phyloP scores from a whole-genome alignment of 2,329 filamentous ascomycete species.

The Fusarium sp. region DNA sequence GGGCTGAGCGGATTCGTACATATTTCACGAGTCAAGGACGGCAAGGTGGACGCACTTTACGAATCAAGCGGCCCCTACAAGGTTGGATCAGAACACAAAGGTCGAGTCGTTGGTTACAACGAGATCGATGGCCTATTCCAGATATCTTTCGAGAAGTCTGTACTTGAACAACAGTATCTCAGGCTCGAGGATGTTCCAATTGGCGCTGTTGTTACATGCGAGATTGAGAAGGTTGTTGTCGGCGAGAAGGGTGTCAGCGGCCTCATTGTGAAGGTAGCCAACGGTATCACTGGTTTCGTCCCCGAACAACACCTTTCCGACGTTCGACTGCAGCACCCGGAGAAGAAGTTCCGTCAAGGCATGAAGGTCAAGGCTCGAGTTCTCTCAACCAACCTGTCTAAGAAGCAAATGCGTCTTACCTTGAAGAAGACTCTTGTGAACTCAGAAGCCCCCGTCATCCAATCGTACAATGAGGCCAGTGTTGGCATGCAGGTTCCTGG shows the following conservation, averaged over 20 bases:
- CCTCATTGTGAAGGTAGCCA: slow-evolving; percentile 83
- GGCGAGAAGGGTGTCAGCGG: slow-evolving; percentile 82
- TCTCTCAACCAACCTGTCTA: slow-evolving; percentile 79
- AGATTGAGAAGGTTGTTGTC: slow-evolving; percentile 85
- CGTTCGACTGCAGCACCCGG: slow-evolving; percentile 86
- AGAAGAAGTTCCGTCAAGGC: slow-evolving; percentile 94
- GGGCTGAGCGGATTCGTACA: slow-evolving; percentile 90
- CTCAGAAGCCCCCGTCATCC: slow-evolving; percentile 83
- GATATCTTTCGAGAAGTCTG: slow-evolving; percentile 81
- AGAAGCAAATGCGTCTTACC: slow-evolving; percentile 84
- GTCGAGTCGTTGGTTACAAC: slow-evolving; percentile 87
- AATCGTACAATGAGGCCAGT: slow-evolving; percentile 77
- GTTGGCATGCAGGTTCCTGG: slow-evolving; percentile 84
- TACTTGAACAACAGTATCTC: slow-evolving; percentile 89
- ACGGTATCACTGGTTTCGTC: slow-evolving; percentile 90
- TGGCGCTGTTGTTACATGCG: slow-evolving; percentile 82
- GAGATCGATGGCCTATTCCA: slow-evolving; percentile 86
- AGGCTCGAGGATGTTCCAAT: slow-evolving; percentile 90
- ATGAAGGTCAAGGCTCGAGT: slow-evolving; percentile 87
- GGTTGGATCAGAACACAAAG: slow-evolving; percentile 80
- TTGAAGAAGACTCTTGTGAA: slow-evolving; percentile 96
- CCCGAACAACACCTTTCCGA: slow-evolving; percentile 90
- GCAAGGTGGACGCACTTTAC: slow-evolving; percentile 85
- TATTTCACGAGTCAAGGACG: slow-evolving; percentile 91
- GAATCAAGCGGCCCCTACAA: slow-evolving; percentile 82